phyloP scores from a whole-genome alignment of 1,139 yeast species.

The Magnusiomyces suaveolens region DNA sequence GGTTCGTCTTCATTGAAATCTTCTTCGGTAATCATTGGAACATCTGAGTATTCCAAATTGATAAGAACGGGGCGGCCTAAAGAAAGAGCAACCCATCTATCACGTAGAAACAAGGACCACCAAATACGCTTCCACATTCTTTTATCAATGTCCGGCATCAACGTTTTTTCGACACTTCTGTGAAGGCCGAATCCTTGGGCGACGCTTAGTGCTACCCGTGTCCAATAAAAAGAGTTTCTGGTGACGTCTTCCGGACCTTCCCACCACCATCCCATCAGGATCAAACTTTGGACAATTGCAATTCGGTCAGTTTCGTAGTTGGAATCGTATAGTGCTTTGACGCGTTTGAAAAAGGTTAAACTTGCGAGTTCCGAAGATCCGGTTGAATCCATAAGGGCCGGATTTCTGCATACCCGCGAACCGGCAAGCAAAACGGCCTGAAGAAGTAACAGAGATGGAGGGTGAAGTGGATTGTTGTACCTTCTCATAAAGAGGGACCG shows the following conservation, averaged over 20 bases:
- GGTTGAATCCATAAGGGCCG: constrained; percentile 45
- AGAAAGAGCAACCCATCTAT: constrained; percentile 62
- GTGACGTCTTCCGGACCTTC: constrained; percentile 74
- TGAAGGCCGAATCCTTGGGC: constrained; percentile 80
- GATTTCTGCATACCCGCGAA: constrained; percentile 51
- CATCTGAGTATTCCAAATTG: constrained; percentile 68
- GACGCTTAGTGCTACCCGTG: constrained; percentile 57
- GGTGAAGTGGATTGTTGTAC: constrained; percentile 50
- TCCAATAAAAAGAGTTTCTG: constrained; percentile 70
- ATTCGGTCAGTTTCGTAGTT: constrained; percentile 66
- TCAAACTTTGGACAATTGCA: constrained; percentile 55
- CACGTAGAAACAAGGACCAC: constrained; percentile 75
- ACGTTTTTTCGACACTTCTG: constrained; percentile 34
- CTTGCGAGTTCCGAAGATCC: constrained; percentile 53
- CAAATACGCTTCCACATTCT: constrained; percentile 61
- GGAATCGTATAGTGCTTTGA: constrained; percentile 66
- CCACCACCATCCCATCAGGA: constrained; percentile 62
- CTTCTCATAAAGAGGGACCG: constrained; percentile 50
- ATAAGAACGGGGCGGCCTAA: constrained; percentile 67
- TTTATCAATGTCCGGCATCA: constrained; percentile 38
- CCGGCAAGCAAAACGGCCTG: constrained; percentile 67
- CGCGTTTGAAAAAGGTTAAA: constrained; percentile 62
- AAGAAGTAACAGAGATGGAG: constrained; percentile 58
- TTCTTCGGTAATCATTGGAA: constrained; percentile 56
- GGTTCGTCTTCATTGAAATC: constrained; percentile 57